phyloP scores from a whole-genome alignment of 805 yeast species.

The Diddensiella caesifluorescens region DNA sequence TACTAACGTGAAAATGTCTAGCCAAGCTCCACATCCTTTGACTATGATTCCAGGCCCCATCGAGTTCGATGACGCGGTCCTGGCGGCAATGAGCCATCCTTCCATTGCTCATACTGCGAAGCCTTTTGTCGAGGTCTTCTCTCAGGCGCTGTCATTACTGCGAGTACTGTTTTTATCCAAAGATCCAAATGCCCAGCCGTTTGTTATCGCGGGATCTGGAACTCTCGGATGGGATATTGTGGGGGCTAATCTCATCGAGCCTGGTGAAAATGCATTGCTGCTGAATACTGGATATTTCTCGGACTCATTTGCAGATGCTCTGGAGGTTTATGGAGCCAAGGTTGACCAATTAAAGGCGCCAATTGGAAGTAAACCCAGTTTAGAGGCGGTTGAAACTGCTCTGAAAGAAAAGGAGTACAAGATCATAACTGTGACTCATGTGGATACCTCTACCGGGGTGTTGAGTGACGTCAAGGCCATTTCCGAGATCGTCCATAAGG shows the following conservation, averaged over 20 bases:
- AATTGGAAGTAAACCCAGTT: constrained; percentile 65
- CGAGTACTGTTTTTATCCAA: constrained; percentile 71
- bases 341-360: constrained; percentile 70
- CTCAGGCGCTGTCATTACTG: constrained; percentile 57
- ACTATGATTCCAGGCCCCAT: constrained; percentile 82
- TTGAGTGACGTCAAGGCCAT: constrained; percentile 63
- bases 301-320: constrained; percentile 72
- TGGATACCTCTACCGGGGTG: constrained; percentile 96
- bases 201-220: constrained; percentile 85
- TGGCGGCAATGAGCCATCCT: constrained; percentile 73
- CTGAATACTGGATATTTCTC: constrained; percentile 87
- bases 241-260: constrained; percentile 64
- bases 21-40: constrained; percentile 28
- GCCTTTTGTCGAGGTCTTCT: constrained; percentile 71
- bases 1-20: constrained; percentile 12
- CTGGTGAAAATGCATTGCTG: constrained; percentile 69
- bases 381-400: constrained; percentile 49
- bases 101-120: constrained; percentile 89
- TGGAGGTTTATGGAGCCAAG: constrained; percentile 65
- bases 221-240: constrained; percentile 93
- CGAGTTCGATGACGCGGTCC: constrained; percentile 74
- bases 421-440: constrained; percentile 84
- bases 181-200: constrained; percentile 64
- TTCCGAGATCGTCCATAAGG: constrained; percentile 52
- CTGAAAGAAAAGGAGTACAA: constrained; percentile 51